Evolutionary conservation across 495 filamentous ascomycete genomes (phyloP).

Genomic region (Cercophora newfieldiana): DNA sequence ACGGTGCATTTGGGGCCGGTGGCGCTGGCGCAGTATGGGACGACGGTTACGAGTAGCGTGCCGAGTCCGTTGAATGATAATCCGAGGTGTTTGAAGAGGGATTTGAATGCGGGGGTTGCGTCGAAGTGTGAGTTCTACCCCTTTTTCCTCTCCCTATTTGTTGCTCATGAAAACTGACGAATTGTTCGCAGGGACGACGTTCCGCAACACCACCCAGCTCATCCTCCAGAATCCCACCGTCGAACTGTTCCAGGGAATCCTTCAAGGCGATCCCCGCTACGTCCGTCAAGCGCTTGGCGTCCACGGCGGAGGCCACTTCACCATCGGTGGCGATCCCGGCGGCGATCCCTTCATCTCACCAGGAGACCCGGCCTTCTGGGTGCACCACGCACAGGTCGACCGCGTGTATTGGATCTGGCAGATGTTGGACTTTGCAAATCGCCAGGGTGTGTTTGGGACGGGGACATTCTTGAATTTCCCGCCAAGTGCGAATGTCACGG

Average conservation of each 20-base stretch:
- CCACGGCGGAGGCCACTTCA: slow-evolving; percentile 63
- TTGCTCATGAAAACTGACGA: slow-evolving; percentile 9
- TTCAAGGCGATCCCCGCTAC: slow-evolving; percentile 49
- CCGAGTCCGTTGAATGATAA: slow-evolving; percentile 39
- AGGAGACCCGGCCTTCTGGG: slow-evolving; percentile 65
- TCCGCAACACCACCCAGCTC: slow-evolving; percentile 42
- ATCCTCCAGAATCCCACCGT: slow-evolving; percentile 46
- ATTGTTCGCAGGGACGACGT: slow-evolving; percentile 21
- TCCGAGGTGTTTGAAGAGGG: slow-evolving; percentile 65
- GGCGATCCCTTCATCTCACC: slow-evolving; percentile 58
- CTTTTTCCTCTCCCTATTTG: neutral
- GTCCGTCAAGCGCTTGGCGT: slow-evolving; percentile 49
- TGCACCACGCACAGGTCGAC: slow-evolving; percentile 68
- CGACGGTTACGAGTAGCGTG: slow-evolving; percentile 16
- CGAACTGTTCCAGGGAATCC: slow-evolving; percentile 49
- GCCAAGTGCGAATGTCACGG: slow-evolving; percentile 36
- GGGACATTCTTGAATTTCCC: slow-evolving; percentile 34
- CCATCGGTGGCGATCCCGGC: slow-evolving; percentile 34
- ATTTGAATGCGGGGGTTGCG: slow-evolving; percentile 54
- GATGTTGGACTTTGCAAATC: slow-evolving; percentile 48
- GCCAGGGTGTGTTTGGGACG: slow-evolving; percentile 46
- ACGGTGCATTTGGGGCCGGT: slow-evolving; percentile 55
- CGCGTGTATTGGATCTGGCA: slow-evolving; percentile 73
- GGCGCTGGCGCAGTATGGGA: slow-evolving; percentile 28
- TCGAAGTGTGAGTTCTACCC: slow-evolving; percentile 24